Evolutionary conservation across 305 asterid genomes (phyloP), one percentile per base, ranked within the genome.

Genomic region (Fraxinus baroniana): DNA sequence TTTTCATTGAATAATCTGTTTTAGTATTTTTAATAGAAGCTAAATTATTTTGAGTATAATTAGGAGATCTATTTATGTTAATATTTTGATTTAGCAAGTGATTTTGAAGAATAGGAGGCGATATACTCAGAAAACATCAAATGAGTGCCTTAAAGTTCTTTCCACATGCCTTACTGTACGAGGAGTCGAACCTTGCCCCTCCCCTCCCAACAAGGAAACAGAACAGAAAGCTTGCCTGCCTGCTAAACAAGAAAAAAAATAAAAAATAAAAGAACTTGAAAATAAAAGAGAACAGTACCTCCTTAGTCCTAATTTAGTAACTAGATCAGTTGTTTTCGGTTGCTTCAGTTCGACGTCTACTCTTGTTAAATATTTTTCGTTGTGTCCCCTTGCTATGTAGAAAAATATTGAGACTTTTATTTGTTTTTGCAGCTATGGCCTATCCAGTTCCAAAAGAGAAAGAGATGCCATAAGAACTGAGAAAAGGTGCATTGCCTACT

Each of bases 371-470:
- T 82, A 20, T 22, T 30, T 74, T 37, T 72, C 13, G n/a, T 18
- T 17, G 18, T 83, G 71, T 78, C 37, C 62, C 64, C 49, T 66
- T 66, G 73, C 33, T 17, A 66, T 24, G 35, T 26, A 66, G 76
- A 72, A 64, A 80, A 79, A 83, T 77, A 41, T 80, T 79, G 44
- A 73, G 26, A 80, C 84, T 71, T 81, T 52, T 83, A 26, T 72
- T 80, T 75, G 17, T 44, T 78, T 83, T 84, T 84, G 90, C 94
- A 94, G 98, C 74, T 94, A 91, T 90, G 95, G 88, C 79, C 86
- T 91, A 78, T 87, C 87, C 84, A 91, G 94, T 86, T 81, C 94
- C 81, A 88, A 85, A 84, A 93, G 87, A 84, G 97, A 92, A 82
- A 89, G 97, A 85, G 93, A 94, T 75, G 85, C 72, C 44, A 83